Evolutionary conservation across 441 rosid species (phyloP).

Genomic region (Populus hybrid): DNA sequence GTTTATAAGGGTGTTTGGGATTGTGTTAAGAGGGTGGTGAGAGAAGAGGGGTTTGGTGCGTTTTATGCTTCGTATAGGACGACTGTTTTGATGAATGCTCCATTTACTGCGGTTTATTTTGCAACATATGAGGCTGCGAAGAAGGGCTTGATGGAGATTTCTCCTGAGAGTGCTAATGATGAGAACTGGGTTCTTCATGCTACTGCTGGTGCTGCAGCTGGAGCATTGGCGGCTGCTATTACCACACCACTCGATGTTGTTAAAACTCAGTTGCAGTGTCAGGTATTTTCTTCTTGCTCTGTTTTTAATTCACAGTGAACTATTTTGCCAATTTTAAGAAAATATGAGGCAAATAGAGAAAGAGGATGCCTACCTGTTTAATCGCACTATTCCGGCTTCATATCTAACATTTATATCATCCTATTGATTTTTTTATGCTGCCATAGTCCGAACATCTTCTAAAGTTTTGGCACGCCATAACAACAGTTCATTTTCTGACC

Average conservation of each 20-base stretch:
- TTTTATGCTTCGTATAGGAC: slow-evolving; percentile 89
- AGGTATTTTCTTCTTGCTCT: slow-evolving; percentile 40
- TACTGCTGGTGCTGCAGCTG: slow-evolving; percentile 91
- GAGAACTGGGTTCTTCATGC: slow-evolving; percentile 76
- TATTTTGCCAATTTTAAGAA: background rate
- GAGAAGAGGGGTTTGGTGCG: slow-evolving; percentile 73
- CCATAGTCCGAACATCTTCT: background rate
- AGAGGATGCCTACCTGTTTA: background rate
- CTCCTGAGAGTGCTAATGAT: slow-evolving; percentile 61
- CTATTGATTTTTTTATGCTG: background rate
- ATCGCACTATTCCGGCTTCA: background rate
- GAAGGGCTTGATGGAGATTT: slow-evolving; percentile 60
- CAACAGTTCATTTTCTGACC: background rate
- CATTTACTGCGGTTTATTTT: slow-evolving; percentile 86
- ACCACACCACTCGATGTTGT: slow-evolving; percentile 93
- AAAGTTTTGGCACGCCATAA: background rate
- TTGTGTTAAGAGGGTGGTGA: slow-evolving; percentile 60
- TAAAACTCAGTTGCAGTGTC: slow-evolving; percentile 93
- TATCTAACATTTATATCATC: background rate
- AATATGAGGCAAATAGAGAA: background rate
- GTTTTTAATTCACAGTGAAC: background rate
- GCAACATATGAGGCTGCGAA: slow-evolving; percentile 78
- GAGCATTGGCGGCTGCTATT: slow-evolving; percentile 66
- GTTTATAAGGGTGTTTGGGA: slow-evolving; percentile 68
- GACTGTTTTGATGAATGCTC: slow-evolving; percentile 90